Base-by-base conservation (phyloP, 768 basidiomycete genomes). In the Suillus lakei region DNA sequence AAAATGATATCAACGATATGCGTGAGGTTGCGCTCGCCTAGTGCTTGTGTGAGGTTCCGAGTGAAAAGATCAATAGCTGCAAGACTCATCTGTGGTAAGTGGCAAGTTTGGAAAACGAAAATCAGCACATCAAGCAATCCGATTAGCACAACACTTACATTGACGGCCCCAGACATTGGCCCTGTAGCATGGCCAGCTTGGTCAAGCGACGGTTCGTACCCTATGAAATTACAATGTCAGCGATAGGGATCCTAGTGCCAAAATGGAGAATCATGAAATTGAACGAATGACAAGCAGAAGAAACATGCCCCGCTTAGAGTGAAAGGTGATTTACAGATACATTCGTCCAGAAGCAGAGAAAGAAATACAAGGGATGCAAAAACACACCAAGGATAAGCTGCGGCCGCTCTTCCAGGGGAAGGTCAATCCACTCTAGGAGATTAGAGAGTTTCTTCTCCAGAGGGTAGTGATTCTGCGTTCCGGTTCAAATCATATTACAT, bases 1-100 rank as follows among this genome's bases (percentile, higher is more conserved):
- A 96, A 95, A 28, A 97, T 84, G 38, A 97, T 83, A 74, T 98
- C 93, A 15, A 95, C 89, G 23, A 96, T 91, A 54, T 91, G 85
- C 2, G 87, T 88, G 30, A 97, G 83, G 71, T 96, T 94, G 7
- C 96, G 87, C 5, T 81, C 81, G 55, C 81, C 81, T 41, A 98
- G 79, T 1, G 85, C 83, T 16, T 79, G 77, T 61, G 91, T 88
- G 12, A 98, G 78, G 63, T 89, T 81, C 64, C 83, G 86, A 4
- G 93, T 90, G 69, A 97, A 96, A 21, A 72, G 71, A 71, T 98
- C 96, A 5, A 96, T 86, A 55, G 85, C 69, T 23, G 74, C 72
- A 36, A 98, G 84, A 1, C 90, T 91, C 71, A 83, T 79, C 87
- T 95, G 66, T 12, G 61, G 18, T 50, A 21, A 43, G 51, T 12